Percentiles rank a stretch among this genome's conserved stretches.
These are phyloP conservation scores for Candida chauliodis DNA, from an alignment of 805 yeast species.

Conservation along the genomic window DNA sequence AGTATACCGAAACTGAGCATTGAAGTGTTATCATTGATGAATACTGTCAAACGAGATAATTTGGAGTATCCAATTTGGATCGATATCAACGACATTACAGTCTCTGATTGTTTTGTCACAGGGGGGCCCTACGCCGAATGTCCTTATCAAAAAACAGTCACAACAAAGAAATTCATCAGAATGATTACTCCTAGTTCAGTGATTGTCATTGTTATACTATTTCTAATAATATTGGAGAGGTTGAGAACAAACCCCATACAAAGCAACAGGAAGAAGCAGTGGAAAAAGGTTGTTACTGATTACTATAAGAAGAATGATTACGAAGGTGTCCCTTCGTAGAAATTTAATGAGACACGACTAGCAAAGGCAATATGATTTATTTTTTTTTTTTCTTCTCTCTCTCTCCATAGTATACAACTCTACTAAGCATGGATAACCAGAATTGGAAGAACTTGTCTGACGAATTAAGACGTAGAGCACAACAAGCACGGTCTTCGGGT, in stretches of 20 bases:
- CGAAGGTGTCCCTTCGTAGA: constrained; percentile 83
- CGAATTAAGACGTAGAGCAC: constrained; percentile 40
- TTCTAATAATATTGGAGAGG: constrained; percentile 48
- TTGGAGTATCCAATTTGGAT: constrained; percentile 59
- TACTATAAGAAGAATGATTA: constrained; percentile 60
- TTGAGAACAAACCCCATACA: constrained; percentile 65
- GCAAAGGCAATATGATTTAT: not conserved
- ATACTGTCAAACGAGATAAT: constrained; percentile 24
- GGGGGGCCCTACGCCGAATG: constrained; percentile 79
- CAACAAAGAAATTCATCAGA: constrained; percentile 53
- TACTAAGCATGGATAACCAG: constrained; percentile 33
- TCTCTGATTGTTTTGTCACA: constrained; percentile 74
- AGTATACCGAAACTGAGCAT: constrained; percentile 34
- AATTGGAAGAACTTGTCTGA: constrained; percentile 40
- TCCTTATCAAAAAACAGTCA: constrained; percentile 63
- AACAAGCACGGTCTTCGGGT: constrained; percentile 20
- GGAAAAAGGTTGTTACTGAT: constrained; percentile 56
- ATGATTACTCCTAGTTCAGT: constrained; percentile 67
- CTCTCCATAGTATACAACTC: not conserved
- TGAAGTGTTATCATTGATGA: constrained; percentile 28
- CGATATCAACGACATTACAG: constrained; percentile 73
- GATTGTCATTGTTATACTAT: constrained; percentile 50
- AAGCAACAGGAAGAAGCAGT: constrained; percentile 57
- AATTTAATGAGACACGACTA: not conserved
- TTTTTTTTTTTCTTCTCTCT: not conserved